phyloP scores from a whole-genome alignment of 345 rosid species.

The Euphorbia peplus region DNA sequence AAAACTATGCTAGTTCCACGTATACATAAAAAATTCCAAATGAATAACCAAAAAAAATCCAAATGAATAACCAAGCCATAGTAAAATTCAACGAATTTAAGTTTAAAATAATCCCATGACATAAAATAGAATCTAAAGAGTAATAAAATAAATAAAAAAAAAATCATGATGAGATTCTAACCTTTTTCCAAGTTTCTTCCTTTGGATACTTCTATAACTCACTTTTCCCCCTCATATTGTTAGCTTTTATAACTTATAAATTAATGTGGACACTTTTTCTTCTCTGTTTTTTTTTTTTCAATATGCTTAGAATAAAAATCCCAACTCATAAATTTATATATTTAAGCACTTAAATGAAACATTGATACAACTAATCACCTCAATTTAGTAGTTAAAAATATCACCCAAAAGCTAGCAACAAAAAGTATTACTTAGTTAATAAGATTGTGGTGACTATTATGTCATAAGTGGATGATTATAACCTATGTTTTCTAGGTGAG shows the following conservation, averaged over 20 bases:
- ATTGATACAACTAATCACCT: conserved; percentile 4
- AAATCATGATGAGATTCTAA: neutral
- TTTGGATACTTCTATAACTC: conserved; percentile 33
- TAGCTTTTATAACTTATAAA: conserved; percentile 19
- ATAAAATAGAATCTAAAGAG: too few species aligned
- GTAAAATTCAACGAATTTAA: too few species aligned
- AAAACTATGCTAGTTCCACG: too few species aligned
- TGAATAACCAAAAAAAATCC: too few species aligned
- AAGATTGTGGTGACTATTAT: conserved; percentile 12
- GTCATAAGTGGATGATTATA: too few species aligned
- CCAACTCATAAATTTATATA: conserved; percentile 9
- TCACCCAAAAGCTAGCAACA: conserved; percentile 8
- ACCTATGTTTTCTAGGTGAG: too few species aligned
- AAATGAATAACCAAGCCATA: too few species aligned
- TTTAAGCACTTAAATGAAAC: conserved; percentile 7
- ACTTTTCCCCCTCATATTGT: conserved; percentile 11
- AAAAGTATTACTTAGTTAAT: conserved; percentile 16
- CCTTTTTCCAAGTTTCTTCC: conserved; percentile 2
- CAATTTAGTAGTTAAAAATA: neutral
- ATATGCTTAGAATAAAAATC: conserved; percentile 12
- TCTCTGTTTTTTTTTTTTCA: neutral
- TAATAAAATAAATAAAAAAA: neutral
- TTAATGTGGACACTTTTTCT: neutral
- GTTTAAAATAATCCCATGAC: too few species aligned
- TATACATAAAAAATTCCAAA: too few species aligned